Conservation (phyloP, 495 filamentous ascomycete genomes). For the Lepraria neglecta region DNA sequence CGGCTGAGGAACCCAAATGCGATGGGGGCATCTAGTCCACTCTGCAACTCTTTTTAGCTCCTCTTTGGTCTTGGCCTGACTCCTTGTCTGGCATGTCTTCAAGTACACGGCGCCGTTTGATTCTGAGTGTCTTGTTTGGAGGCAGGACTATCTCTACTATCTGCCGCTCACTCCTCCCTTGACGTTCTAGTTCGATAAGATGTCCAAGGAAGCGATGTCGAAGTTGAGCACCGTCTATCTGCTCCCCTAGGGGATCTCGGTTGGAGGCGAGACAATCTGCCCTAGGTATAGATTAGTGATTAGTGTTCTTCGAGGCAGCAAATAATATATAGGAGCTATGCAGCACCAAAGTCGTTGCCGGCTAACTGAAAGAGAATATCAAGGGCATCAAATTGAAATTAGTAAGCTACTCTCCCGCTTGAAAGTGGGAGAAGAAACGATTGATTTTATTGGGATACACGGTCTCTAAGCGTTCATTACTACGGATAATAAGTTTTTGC, state of each 20-base stretch:
- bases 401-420: neutral
- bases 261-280: slow-evolving; percentile 8
- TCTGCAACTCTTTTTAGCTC: neutral
- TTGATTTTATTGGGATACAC: neutral
- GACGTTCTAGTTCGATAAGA: slow-evolving; percentile 16
- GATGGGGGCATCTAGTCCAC: slow-evolving; percentile 11
- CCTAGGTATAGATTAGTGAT: too few relatives aligned
- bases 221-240: slow-evolving; percentile 15
- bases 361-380: slow-evolving; percentile 12
- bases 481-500: neutral
- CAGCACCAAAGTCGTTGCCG: slow-evolving; percentile 10
- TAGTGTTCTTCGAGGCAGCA: neutral
- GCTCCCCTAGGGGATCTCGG: slow-evolving; percentile 12
- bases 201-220: slow-evolving; percentile 10
- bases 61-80: neutral
- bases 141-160: slow-evolving; percentile 10
- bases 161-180: slow-evolving; percentile 16
- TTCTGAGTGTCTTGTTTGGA: neutral
- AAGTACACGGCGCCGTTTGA: neutral
- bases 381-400: slow-evolving; percentile 18
- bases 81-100: neutral
- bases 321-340: slow-evolving; percentile 15
- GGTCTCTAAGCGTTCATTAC: neutral
- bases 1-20: slow-evolving; percentile 7
- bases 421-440: slow-evolving; percentile 10